These are phyloP conservation scores for Microdochium paspali DNA, from an alignment of 2,329 filamentous ascomycete species.

Conservation along the genomic window DNA sequence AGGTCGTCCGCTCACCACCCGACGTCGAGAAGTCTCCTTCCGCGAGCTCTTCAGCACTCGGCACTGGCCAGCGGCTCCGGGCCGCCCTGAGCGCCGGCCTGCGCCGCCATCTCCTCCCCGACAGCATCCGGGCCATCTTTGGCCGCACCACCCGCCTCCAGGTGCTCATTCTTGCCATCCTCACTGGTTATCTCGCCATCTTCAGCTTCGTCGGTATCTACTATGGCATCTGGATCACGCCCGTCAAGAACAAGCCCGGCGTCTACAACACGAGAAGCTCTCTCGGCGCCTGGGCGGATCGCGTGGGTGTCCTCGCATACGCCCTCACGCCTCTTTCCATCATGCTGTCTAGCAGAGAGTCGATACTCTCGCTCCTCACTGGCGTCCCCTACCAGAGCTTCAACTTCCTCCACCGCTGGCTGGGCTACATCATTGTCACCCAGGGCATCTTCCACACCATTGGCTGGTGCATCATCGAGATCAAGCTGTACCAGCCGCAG, in stretches of 20 bases:
- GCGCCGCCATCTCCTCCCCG: constrained; percentile 50
- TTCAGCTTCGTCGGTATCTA: constrained; percentile 61
- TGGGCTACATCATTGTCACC: constrained; percentile 62
- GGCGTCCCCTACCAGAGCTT: constrained; percentile 70
- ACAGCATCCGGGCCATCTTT: constrained; percentile 48
- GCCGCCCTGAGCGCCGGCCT: constrained; percentile 28
- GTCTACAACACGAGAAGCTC: constrained; percentile 55
- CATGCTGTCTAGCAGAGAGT: constrained; percentile 59
- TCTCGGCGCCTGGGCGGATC: constrained; percentile 59
- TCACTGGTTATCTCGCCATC: constrained; percentile 54
- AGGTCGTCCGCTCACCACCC: constrained; percentile 7
- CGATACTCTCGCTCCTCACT: constrained; percentile 58
- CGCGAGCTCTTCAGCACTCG: constrained; percentile 3
- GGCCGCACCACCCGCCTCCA: constrained; percentile 61
- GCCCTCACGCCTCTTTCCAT: constrained; percentile 64
- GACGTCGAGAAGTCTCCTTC: constrained; percentile 6
- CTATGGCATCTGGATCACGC: constrained; percentile 62
- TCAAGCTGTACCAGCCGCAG: constrained; percentile 61
- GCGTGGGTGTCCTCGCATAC: constrained; percentile 62
- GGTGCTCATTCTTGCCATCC: constrained; percentile 46
- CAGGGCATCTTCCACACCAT: constrained; percentile 63
- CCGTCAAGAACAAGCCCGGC: constrained; percentile 44
- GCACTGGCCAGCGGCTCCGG: constrained; percentile 15
- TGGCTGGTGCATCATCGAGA: constrained; percentile 59
- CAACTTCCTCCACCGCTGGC: constrained; percentile 70